phyloP scores from a whole-genome alignment of 768 basidiomycete genomes.

The Termitomyces sp. region DNA sequence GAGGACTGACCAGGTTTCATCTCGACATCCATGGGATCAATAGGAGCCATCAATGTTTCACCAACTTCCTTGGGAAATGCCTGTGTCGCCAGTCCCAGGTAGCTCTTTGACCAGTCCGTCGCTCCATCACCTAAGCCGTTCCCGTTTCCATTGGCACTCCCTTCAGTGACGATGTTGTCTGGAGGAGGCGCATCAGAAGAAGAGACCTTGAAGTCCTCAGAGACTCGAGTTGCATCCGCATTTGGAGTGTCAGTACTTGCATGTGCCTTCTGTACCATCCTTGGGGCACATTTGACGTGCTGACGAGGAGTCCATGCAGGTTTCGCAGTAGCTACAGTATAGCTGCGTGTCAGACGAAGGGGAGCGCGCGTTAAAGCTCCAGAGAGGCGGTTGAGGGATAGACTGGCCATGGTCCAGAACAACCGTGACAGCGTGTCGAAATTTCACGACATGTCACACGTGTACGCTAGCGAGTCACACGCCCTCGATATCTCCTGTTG shows the following conservation, averaged over 20 bases:
- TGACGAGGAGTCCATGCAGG: constrained; percentile 11
- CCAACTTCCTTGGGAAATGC: constrained; percentile 78
- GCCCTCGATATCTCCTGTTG: neutral
- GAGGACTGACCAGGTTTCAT: constrained; percentile 81
- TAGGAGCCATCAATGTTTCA: constrained; percentile 68
- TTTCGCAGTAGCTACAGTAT: constrained; percentile 2
- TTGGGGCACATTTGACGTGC: neutral
- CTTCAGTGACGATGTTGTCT: neutral
- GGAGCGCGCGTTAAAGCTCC: constrained; percentile 10
- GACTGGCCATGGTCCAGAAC: constrained; percentile 21
- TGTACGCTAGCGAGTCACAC: neutral
- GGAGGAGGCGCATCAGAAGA: constrained; percentile 13
- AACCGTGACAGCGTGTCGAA: neutral
- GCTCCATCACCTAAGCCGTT: constrained; percentile 5
- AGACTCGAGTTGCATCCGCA: constrained; percentile 1
- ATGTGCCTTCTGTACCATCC: constrained; percentile 8
- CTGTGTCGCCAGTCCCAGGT: constrained; percentile 72
- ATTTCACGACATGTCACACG: constrained; percentile 14
- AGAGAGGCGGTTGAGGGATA: constrained; percentile 20
- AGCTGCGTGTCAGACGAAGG: constrained; percentile 8
- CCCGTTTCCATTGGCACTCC: constrained; percentile 1
- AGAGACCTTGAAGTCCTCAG: constrained; percentile 12
- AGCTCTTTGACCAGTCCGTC: constrained; percentile 89
- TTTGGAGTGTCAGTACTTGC: constrained; percentile 14
- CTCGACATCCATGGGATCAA: constrained; percentile 81